These are phyloP conservation scores for Yamadazyma epiphylla DNA, from an alignment of 1,139 yeast genomes.

Conservation along the genomic window DNA sequence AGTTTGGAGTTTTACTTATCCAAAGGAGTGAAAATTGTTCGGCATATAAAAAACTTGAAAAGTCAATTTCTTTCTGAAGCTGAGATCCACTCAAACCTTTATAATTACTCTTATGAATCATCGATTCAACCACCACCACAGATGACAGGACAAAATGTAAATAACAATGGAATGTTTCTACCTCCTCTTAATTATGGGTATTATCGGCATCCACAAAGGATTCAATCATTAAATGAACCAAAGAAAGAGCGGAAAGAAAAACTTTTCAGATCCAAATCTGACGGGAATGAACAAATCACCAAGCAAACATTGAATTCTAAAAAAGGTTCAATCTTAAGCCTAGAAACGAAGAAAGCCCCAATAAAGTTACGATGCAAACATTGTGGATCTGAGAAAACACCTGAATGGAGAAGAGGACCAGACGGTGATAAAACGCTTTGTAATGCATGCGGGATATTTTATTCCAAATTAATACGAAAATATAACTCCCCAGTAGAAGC, in stretches of 20 bases:
- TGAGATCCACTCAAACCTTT: no score
- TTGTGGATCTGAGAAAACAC: constrained; percentile 31
- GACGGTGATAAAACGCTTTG: constrained; percentile 41
- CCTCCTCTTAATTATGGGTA: no score
- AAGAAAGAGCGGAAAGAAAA: constrained; percentile 1
- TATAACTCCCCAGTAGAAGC: constrained; percentile 21
- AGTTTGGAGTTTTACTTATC: constrained; percentile 7
- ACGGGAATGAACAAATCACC: neutral
- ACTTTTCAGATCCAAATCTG: neutral
- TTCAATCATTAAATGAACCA: no score
- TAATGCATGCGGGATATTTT: constrained; percentile 46
- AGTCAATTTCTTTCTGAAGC: no score
- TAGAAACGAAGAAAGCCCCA: constrained; percentile 1
- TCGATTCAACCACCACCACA: no score
- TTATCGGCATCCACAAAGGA: no score
- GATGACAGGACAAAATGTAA: no score
- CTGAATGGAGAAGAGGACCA: constrained; percentile 48
- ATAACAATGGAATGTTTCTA: no score
- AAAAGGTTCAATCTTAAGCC: constrained; percentile 3
- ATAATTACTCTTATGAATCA: no score
- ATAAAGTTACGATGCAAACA: constrained; percentile 18
- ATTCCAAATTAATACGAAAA: constrained; percentile 26
- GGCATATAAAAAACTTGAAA: no score
- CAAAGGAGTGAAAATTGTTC: no score
- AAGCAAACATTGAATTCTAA: neutral